Percentiles rank a stretch among this genome's conserved stretches.
These are phyloP conservation scores for Lactarius hengduanensis DNA, from an alignment of 768 basidiomycete species.

Conservation along the genomic window DNA sequence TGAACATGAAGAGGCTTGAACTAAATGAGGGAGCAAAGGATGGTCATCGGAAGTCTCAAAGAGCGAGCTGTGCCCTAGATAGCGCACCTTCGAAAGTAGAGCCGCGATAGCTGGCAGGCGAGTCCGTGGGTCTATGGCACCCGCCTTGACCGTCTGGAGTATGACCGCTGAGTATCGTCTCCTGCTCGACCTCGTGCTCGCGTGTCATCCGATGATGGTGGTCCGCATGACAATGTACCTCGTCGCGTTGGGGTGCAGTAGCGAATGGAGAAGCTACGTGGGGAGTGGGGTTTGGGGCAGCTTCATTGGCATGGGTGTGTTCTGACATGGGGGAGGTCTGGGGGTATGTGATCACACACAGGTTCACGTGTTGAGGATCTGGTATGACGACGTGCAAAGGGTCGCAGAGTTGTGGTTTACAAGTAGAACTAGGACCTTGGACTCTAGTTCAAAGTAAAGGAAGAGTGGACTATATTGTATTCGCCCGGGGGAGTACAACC, in stretches of 20 bases:
- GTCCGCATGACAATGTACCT: not conserved
- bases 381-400: not conserved
- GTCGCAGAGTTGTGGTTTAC: not conserved
- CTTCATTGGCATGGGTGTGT: not conserved
- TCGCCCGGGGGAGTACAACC: not conserved
- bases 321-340: not conserved
- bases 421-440: not conserved
- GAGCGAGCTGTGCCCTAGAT: not conserved
- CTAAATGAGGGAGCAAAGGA: not conserved
- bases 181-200: not conserved
- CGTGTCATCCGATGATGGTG: not conserved
- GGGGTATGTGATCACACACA: not conserved
- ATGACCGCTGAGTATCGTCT: conserved; percentile 9
- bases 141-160: conserved; percentile 18
- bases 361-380: not conserved
- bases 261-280: not conserved
- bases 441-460: not conserved
- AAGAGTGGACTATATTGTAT: not conserved
- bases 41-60: not conserved
- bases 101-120: not conserved
- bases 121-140: conserved; percentile 16
- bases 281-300: not conserved
- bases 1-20: conserved; percentile 1
- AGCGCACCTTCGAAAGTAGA: not conserved
- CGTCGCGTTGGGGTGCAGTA: conserved; percentile 1